Base-by-base conservation (phyloP, 1,284 basidiomycete genomes). In the Ganoderma lucidum region DNA sequence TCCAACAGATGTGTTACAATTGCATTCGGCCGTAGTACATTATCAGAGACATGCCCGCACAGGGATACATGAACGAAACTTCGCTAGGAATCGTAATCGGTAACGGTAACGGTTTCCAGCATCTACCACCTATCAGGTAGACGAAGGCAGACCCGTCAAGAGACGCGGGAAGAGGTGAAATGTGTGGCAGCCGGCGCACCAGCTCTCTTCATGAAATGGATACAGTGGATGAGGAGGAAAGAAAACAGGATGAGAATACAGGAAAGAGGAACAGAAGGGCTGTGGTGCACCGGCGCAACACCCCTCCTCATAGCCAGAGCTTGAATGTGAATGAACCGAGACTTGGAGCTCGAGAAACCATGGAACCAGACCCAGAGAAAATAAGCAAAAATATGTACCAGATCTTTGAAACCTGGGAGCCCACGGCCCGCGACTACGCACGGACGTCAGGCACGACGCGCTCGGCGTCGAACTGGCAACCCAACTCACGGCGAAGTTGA, bases 251-350 rank as follows among this genome's bases (percentile, higher is more conserved):
- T 32, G 55, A 39, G 39, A n/a, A 15, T 55, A 32, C 32, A 58
- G 30, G 32, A 9, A 51, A 56, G 30, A 15, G 32, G 55, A 56
- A 56, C 5, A 3, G 35, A 39, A 59, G 35, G 35, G 9, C 56
- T 23, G 56, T 37, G 35, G 35, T 39, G 56, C 56, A 59, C 56
- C 56, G 56, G 56, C n/a, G 56, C 56, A 59, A 35, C 17, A 19
- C 28, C 3, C 35, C 53, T 32, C 55, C 55, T 58, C 55, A 30
- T 55, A 10, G 12, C 53, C 12, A 32, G 53, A 56, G 35, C 53
- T 30, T 56, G 53, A 35, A 35, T 35, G 35, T 35, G 4, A 35
- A 35, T 35, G 35, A 56, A 56, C 30, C 53, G 53, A 51, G 48
- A 51, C 48, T 28, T 3, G 17, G 23, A 51, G 48, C 48, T 28